Evolutionary conservation across 1,139 yeast genomes (phyloP), one percentile per base, ranked within the genome.

Genomic region (Wickerhamomyces sp.): DNA sequence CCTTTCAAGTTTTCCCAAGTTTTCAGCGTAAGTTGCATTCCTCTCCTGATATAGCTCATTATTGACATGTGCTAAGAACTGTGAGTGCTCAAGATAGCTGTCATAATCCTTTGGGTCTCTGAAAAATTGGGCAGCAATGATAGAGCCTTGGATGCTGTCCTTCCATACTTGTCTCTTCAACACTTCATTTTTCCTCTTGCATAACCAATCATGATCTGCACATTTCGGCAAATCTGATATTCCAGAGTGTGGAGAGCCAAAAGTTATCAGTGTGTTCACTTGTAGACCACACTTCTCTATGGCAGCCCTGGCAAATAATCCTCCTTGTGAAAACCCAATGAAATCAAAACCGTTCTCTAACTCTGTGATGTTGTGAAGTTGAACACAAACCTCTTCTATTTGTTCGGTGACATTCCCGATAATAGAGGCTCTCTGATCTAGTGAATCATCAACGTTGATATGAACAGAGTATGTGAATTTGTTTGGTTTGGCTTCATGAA

Each of bases 211-310:
- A 5, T 66, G 59, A 3, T 65, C 55, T 3, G 56, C 57, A 54
- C 94, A 84, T 6, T 67, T 55, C 1, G 89, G 89, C 30, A 85
- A 61, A 42, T 83, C 91, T 46, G 70, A 66, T 7, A 84, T 75
- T 4, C 94, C 95, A 61, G 78, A 71, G 50, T 85, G 94, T 0
- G 94, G 95, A 1, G 88, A 77, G 0, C 95, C 95, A 59, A 81
- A 83, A 0, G 94, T 80, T 13, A 84, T 63, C 32, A 85, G 60
- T 32, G 68, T 76, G 37, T 69, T 57, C 3, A 83, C 64, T 3
- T 67, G 62, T 2, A 80, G 60, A 1, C 42, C 45, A 49, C 87
- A 79, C 26, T 71, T 57, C 52, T 85, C 82, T 22, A 75, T 65
- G 30, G 82, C 68, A 3, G 79, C 83, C 32, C 95, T 58, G 14